Base-by-base conservation (phyloP, 441 rosid species). In the Biscutella laevigata region DNA sequence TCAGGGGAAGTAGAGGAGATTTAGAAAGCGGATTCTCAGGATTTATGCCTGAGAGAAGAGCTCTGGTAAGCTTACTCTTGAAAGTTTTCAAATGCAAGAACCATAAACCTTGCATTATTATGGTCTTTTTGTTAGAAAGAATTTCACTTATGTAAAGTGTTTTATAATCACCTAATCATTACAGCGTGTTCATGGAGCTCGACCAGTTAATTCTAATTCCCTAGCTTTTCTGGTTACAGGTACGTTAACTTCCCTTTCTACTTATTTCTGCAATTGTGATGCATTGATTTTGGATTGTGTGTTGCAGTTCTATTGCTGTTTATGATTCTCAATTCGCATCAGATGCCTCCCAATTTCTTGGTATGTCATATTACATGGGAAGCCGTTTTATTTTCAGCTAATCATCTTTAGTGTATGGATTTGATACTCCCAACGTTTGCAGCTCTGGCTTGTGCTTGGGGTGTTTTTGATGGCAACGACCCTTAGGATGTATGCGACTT, bases 361-460 rank as follows among this genome's bases (percentile, higher is more conserved):
- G 91, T 89, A 75, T 58, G 47, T 41, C 10, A 25, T 20, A n/a
- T 1, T 16, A 37, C 37, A 2, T 25, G 20, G 15, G 29, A 34
- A 27, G 13, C 7, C 7, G 26, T 11, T 39, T 58, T 44, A 24
- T 11, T 27, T 25, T 45, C 0, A 4, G 35, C 41, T 62, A 33
- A 39, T 49, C 4, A 12, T 28, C 16, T 40, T 49, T 42, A 5
- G 15, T 20, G 2, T 46, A 26, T 20, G 50, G 10, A 10, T 33
- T 34, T 62, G 55, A 66, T 25, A 9, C n/a, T 60, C 1, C 33
- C 9, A 4, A 15, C 29, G 19, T 35, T 0, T 70, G 74, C 49
- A 89, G 97, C 80, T 89, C 3, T 89, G 97, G 97, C 70, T 89
- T 20, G 91, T 84, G 45, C 84, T 89, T 75, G 95, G 89, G 43